phyloP scores from a whole-genome alignment of 176 grass and related monocot genomes.

The Avena insularis region DNA sequence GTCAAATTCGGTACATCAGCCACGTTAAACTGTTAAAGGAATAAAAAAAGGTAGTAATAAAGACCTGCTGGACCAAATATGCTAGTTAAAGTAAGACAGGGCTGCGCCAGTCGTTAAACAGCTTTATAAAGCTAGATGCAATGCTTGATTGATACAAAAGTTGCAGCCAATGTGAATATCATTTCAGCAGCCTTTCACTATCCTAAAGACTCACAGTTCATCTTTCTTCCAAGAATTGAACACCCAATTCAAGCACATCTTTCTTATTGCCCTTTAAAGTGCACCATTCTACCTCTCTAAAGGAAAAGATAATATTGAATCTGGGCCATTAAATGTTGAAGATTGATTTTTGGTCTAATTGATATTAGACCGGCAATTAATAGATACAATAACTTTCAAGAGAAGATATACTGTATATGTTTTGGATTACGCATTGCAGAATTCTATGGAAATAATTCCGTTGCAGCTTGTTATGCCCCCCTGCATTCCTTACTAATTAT shows the following conservation, averaged over 20 bases:
- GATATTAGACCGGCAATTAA: not conserved
- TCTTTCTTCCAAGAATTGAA: constrained; percentile 25
- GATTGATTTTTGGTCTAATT: not conserved
- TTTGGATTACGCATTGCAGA: too few relatives aligned
- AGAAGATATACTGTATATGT: not conserved
- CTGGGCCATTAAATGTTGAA: not conserved
- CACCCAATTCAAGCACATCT: not conserved
- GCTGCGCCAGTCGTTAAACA: constrained; percentile 3
- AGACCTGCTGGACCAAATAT: constrained; percentile 1
- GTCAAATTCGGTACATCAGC: not conserved
- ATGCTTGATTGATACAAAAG: constrained; percentile 47
- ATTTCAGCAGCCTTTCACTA: constrained; percentile 15
- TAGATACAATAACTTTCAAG: not conserved
- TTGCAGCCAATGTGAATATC: not conserved
- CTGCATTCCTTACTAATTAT: not conserved
- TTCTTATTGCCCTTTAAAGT: not conserved
- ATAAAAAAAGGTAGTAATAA: not conserved
- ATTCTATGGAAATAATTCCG: not conserved
- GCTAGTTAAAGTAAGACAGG: constrained; percentile 29
- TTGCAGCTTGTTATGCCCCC: not conserved
- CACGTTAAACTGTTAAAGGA: not conserved
- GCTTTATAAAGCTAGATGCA: constrained; percentile 36
- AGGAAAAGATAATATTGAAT: not conserved
- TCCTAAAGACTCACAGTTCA: not conserved
- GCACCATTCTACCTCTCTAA: not conserved